Base-by-base conservation (phyloP, 495 filamentous ascomycete genomes). In the Hypoxylon fragiforme region DNA sequence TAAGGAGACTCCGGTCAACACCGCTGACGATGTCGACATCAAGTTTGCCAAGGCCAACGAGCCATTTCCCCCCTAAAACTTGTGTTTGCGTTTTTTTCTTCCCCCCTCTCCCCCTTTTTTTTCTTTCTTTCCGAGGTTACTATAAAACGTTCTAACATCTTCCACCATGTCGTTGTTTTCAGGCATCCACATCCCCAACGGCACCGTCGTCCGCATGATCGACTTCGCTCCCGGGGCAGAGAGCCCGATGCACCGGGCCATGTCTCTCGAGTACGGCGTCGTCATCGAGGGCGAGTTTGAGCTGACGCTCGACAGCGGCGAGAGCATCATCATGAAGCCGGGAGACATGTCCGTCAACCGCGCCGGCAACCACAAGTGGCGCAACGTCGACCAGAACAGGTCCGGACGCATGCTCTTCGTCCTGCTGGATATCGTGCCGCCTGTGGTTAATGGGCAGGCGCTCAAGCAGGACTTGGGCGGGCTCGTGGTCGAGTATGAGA, bases 251-350 rank as follows among this genome's bases (percentile, higher is more conserved):
- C 85, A 86, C 43, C 74, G 83, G 1, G 83, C 83, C 7, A 64
- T 77, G 44, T 77, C 73, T 20, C 57, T 88, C 2, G 85, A 87
- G 48, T 85, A 83, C 44, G 81, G 82, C 1, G 65, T 84, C 31
- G 77, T 87, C 12, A 38, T 87, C 8, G 81, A 85, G 50, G 85
- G 84, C 0, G 61, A 74, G 53, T 59, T 80, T 15, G 75, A 72
- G 73, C 67, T 78, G 50, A 64, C 68, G 4, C 62, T 85, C 20
- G 82, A 84, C 49, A 45, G 56, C 58, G 71, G 82, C 0, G 80
- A 82, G 58, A 73, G 66, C 48, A 60, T 66, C 20, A 56, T 70
- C 3, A 64, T 83, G 68, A 52, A 66, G 42, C 60, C 62, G 8
- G 82, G 81, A 3, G 43, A 45, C 9, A 19, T 35, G 1, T 7